phyloP scores from a whole-genome alignment of 352 stramenopile species.

The Sclerospora graminicola region DNA sequence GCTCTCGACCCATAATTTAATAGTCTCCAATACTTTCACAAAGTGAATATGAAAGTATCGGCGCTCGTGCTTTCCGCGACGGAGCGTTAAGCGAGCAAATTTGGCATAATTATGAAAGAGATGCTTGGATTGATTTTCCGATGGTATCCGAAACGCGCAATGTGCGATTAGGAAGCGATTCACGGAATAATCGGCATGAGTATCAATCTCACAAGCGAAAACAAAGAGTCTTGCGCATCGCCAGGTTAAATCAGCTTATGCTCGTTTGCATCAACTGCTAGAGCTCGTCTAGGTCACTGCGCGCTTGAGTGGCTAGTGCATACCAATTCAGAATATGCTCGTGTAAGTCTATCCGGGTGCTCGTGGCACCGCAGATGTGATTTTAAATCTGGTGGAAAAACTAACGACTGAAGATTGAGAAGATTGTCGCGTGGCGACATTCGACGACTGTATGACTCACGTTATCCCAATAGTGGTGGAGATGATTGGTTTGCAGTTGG shows the following conservation, averaged over 20 bases:
- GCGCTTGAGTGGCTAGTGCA: slow-evolving; percentile 60
- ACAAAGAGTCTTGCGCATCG: slow-evolving; percentile 45
- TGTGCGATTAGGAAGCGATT: slow-evolving; percentile 72
- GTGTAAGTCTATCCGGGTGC: slow-evolving; percentile 74
- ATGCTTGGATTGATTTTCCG: slow-evolving; percentile 53
- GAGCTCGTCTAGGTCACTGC: slow-evolving; percentile 53
- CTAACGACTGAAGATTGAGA: slow-evolving; percentile 76
- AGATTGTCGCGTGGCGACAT: slow-evolving; percentile 34
- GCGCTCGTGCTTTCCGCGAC: slow-evolving; percentile 74
- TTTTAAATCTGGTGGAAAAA: slow-evolving; percentile 55
- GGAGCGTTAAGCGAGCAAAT: slow-evolving; percentile 76
- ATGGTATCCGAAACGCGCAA: slow-evolving; percentile 69
- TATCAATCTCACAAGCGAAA: slow-evolving; percentile 51
- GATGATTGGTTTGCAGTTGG: slow-evolving; percentile 53
- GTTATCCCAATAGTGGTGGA: slow-evolving; percentile 54
- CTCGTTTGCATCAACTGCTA: slow-evolving; percentile 62
- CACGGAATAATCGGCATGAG: slow-evolving; percentile 67
- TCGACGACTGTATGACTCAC: slow-evolving; percentile 34
- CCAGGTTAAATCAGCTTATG: slow-evolving; percentile 70
- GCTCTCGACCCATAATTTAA: slow-evolving; percentile 63
- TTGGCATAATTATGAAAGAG: slow-evolving; percentile 81
- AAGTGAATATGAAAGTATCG: slow-evolving; percentile 65
- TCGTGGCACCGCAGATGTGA: slow-evolving; percentile 39
- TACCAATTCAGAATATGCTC: slow-evolving; percentile 77
- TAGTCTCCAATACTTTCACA: slow-evolving; percentile 77